A percentile compares a stretch with the other conserved stretches of the same genome.
These are phyloP conservation scores for Cryphonectria radicalis DNA, from an alignment of 2,329 filamentous ascomycete genomes.

Conservation along the genomic window DNA sequence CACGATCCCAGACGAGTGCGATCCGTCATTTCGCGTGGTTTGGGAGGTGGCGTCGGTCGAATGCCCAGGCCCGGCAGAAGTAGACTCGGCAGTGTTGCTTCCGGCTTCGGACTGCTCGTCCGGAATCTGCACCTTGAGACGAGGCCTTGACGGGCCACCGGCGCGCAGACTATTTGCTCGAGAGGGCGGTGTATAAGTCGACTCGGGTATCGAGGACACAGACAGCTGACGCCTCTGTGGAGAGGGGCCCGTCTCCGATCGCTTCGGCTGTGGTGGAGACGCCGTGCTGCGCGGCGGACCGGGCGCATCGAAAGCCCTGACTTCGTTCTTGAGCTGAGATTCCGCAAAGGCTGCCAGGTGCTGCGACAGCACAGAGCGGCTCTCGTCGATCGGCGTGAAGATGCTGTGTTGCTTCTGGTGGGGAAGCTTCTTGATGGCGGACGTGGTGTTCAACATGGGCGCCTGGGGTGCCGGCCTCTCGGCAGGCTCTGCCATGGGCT, in stretches of 20 bases:
- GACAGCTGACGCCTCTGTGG: slow-evolving; percentile 55
- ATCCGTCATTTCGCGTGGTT: slow-evolving; percentile 55
- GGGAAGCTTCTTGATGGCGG: slow-evolving; percentile 64
- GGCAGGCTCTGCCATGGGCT: slow-evolving; percentile 49
- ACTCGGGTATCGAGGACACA: slow-evolving; percentile 68
- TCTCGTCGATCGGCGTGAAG: slow-evolving; percentile 96
- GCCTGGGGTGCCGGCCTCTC: slow-evolving; percentile 47
- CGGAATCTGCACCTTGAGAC: slow-evolving; percentile 92
- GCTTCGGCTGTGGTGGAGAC: slow-evolving; percentile 60
- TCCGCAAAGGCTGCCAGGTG: slow-evolving; percentile 74
- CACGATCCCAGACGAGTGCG: slow-evolving; percentile 72
- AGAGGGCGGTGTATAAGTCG: slow-evolving; percentile 69
- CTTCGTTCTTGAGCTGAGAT: slow-evolving; percentile 39
- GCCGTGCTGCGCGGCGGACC: slow-evolving; percentile 57
- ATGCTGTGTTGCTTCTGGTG: slow-evolving; percentile 88
- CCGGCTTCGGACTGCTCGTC: slow-evolving; percentile 78
- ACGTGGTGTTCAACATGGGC: slow-evolving; percentile 55
- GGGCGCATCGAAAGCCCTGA: slow-evolving; percentile 66
- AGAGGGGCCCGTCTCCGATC: slow-evolving; percentile 53
- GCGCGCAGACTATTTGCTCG: slow-evolving; percentile 77
- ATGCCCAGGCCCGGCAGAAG: slow-evolving; percentile 59
- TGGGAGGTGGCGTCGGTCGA: slow-evolving; percentile 63
- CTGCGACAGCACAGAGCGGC: slow-evolving; percentile 82
- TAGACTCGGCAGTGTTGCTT: slow-evolving; percentile 73
- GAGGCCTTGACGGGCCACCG: slow-evolving; percentile 70